Base-by-base conservation (phyloP, 768 basidiomycete species). In the Termitomyces sp. region DNA sequence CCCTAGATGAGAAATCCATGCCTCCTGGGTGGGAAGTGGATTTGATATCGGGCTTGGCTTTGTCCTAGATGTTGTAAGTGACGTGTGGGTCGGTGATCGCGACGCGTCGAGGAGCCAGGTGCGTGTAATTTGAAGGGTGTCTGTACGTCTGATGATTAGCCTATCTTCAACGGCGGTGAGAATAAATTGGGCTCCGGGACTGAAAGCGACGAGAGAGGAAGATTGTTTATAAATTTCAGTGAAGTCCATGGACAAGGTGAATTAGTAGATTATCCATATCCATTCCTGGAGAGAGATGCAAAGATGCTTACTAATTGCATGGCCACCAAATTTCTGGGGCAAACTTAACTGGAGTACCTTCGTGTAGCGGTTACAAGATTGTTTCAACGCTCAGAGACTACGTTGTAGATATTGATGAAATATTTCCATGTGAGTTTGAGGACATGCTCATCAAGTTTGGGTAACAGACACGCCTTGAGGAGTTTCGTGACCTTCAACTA, bases 181-280 rank as follows among this genome's bases (percentile, higher is more conserved):
- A 63, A 96, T 81, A 67, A 94, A 93, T 59, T 94, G 89, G 0
- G 90, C 84, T 14, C 93, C 93, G 1, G 92, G 88, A 65, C 93
- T 95, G 75, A 93, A 95, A 18, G 79, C 70, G 60, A 91, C 90
- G 46, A 91, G 81, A n/a, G 73, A 79, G 8, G 76, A 72, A 5
- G 90, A 81, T 51, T 92, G 91, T 62, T 81, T 83, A 79, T 93
- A 93, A 62, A 90, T 80, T 69, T 93, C 89, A 20, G 92, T 93
- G 67, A 93, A 93, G 72, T 94, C 91, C 90, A 92, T 91, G 44
- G 43, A 28, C 14, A 16, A 52, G 10, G 4, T 26, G 30, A 16
- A n/a, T 23, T 23, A 23, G 23, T 23, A 23, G 23, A 23, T 23
- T 23, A 23, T 23, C 23, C 23, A 23, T 23, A 23, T 23, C 23